Evolutionary conservation across 1,139 yeast genomes (phyloP).

Genomic region (Pneumocystis canis): DNA sequence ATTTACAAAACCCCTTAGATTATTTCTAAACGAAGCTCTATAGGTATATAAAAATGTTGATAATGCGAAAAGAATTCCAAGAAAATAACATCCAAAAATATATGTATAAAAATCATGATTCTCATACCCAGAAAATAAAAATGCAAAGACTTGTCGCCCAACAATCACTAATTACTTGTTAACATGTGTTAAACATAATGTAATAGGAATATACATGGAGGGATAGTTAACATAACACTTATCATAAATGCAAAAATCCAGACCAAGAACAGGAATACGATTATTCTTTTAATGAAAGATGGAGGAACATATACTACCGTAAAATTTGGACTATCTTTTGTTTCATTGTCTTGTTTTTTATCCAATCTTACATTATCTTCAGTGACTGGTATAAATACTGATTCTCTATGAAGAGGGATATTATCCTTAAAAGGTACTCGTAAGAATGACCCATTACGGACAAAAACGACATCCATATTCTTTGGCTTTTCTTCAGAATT

Average conservation of each 20-base stretch:
- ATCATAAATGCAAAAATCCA: conserved; percentile 58
- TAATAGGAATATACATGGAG: conserved; percentile 16
- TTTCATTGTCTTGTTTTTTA: conserved; percentile 26
- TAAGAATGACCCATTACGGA: conserved; percentile 65
- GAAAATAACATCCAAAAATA: conserved; percentile 11
- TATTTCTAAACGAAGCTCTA: background rate
- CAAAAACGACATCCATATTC: conserved; percentile 33
- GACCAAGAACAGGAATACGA: conserved; percentile 39
- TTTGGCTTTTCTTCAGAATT: conserved; percentile 15
- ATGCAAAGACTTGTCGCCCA: conserved; percentile 18
- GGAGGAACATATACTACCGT: conserved; percentile 82
- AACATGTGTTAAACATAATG: background rate
- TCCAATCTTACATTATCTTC: conserved; percentile 55
- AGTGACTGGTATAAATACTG: conserved; percentile 68
- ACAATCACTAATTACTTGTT: conserved; percentile 15
- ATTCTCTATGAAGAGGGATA: conserved; percentile 40
- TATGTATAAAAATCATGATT: conserved; percentile 14
- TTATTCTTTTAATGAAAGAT: conserved; percentile 45
- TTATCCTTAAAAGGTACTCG: conserved; percentile 80
- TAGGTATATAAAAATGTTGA: background rate
- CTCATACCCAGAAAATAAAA: conserved; percentile 3
- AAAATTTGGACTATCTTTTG: conserved; percentile 38
- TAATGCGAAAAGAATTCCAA: background rate
- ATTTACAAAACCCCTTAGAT: background rate
- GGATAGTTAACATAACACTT: conserved; percentile 19